Conservation (phyloP, 2,329 filamentous ascomycete genomes). For the Calonectria pseudoturangicola region DNA sequence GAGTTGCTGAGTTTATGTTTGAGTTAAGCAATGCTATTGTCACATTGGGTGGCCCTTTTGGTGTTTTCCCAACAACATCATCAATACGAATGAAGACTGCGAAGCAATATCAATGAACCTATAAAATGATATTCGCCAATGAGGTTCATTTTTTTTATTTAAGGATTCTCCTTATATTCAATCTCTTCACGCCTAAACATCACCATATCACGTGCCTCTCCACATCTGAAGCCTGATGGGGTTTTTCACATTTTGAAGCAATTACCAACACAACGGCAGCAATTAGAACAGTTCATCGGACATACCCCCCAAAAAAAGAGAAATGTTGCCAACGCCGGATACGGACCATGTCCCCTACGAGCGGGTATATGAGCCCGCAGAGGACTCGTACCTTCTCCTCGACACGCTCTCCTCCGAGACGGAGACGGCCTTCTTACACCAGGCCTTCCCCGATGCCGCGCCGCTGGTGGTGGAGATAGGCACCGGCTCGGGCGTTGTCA, state of each 20-base stretch:
- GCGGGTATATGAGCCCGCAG: conserved; percentile 94
- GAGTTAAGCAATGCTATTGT: not conserved
- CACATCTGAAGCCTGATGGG: conserved; percentile 21
- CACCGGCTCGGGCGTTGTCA: conserved; percentile 93
- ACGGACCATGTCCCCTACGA: conserved; percentile 94
- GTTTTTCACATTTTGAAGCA: conserved; percentile 47
- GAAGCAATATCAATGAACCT: too few relatives aligned
- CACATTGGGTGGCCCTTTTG: not conserved
- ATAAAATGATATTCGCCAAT: not conserved
- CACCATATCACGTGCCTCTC: conserved; percentile 52
- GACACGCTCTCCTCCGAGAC: conserved; percentile 87
- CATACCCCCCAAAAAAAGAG: not conserved
- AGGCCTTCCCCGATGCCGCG: conserved; percentile 73
- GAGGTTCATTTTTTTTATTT: not conserved
- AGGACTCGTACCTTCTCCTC: conserved; percentile 95
- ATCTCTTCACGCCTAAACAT: not conserved
- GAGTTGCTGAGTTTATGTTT: not conserved
- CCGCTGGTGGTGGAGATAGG: conserved; percentile 90
- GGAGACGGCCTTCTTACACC: conserved; percentile 81
- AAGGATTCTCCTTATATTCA: not conserved
- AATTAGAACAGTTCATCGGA: too few relatives aligned
- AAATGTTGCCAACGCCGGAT: conserved; percentile 94
- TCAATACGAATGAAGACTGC: not conserved
- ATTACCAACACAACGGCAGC: conserved; percentile 40
- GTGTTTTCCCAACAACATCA: not conserved